These are phyloP conservation scores for Trichoderma breve DNA, from an alignment of 2,329 filamentous ascomycete species.

Conservation along the genomic window DNA sequence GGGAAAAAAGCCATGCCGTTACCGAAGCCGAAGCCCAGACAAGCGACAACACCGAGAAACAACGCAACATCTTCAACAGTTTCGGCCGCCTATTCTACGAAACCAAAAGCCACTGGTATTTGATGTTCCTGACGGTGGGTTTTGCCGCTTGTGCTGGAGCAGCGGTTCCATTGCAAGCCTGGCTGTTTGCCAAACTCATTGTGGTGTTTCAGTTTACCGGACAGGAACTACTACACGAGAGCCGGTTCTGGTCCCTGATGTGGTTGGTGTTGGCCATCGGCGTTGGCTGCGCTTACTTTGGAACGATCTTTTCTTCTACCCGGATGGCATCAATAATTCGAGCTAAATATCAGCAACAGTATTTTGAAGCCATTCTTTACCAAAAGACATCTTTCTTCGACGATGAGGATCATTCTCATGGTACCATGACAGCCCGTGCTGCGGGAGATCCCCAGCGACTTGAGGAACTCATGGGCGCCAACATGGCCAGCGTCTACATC, in stretches of 20 bases:
- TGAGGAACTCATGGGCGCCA: constrained; percentile 61
- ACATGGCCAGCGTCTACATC: constrained; percentile 61
- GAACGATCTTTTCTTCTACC: constrained; percentile 38
- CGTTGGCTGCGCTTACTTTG: constrained; percentile 53
- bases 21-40: constrained; percentile 33
- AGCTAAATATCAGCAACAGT: constrained; percentile 56
- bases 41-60: constrained; percentile 28
- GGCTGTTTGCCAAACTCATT: constrained; percentile 54
- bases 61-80: constrained; percentile 48
- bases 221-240: constrained; percentile 39
- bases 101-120: constrained; percentile 50
- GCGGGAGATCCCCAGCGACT: constrained; percentile 58
- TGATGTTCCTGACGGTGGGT: constrained; percentile 50
- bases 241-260: constrained; percentile 65
- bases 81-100: constrained; percentile 59
- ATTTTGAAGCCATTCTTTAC: constrained; percentile 58
- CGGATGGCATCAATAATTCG: constrained; percentile 49
- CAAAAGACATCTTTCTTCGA: constrained; percentile 63
- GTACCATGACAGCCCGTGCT: constrained; percentile 57
- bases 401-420: constrained; percentile 56
- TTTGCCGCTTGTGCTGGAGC: constrained; percentile 45
- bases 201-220: constrained; percentile 44
- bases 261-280: constrained; percentile 58
- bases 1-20: constrained; percentile 46
- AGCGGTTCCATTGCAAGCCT: constrained; percentile 51